phyloP scores from a whole-genome alignment of 2,329 filamentous ascomycete species.

The Phaeosphaeria sp. region DNA sequence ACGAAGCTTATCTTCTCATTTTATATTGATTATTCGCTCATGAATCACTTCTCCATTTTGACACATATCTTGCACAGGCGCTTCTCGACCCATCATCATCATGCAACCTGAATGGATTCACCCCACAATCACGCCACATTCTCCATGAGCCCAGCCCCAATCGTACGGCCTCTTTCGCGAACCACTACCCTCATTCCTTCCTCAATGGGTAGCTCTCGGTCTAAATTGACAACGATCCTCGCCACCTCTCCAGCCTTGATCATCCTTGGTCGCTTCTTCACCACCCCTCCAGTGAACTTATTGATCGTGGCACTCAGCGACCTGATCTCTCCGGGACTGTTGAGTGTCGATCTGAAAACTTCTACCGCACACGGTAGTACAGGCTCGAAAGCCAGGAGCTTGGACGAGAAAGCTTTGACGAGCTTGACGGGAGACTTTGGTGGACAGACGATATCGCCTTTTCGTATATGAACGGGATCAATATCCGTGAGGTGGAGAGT shows the following conservation, averaged over 20 bases:
- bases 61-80: no score
- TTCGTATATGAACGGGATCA: conserved; percentile 76
- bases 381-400: conserved; percentile 88
- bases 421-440: conserved; percentile 71
- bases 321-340: conserved; percentile 76
- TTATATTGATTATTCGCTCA: no score
- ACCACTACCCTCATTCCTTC: conserved; percentile 80
- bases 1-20: no score
- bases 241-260: conserved; percentile 81
- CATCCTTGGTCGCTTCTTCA: conserved; percentile 85
- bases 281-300: conserved; percentile 74
- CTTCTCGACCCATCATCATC: background rate
- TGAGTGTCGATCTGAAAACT: conserved; percentile 83
- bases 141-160: conserved; percentile 87
- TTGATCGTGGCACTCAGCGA: conserved; percentile 77
- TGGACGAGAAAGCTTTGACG: conserved; percentile 76
- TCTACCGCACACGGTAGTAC: conserved; percentile 89
- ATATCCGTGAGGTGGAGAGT: conserved; percentile 85
- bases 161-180: conserved; percentile 78
- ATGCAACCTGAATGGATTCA: background rate
- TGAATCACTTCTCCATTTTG: no score
- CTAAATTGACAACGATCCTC: conserved; percentile 76
- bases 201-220: conserved; percentile 78
- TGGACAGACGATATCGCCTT: conserved; percentile 87
- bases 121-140: conserved; percentile 23